Evolutionary conservation across 2,329 filamentous ascomycete genomes (phyloP), one percentile per base, ranked within the genome.

Genomic region (Aspergillus piperis): DNA sequence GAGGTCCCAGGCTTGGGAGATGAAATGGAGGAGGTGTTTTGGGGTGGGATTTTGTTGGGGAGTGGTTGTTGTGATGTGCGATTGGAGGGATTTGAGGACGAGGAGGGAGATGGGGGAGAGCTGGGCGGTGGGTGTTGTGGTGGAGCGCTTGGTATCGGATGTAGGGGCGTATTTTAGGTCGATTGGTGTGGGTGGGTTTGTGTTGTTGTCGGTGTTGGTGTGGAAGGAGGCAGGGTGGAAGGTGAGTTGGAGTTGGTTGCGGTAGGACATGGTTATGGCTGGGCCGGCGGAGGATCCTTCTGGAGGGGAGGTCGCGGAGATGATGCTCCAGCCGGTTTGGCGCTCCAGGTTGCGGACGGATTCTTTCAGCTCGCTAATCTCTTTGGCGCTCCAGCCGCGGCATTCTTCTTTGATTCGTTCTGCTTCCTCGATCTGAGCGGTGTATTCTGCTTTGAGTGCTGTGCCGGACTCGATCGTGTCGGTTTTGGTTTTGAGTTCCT

Each of bases 401-500:
- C 90, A 96, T 70, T 96, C 90, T 73, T 97, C 92, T 63, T 90
- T 86, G 25, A 96, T 82, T 64, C 87, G 88, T 74, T 97, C 92
- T 0, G 93, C 91, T 69, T 92, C 88, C 60, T 86, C 84, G 60
- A 96, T 97, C 51, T 95, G 90, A 27, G 86, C 83, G 30, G 89
- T 70, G 66, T 85, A 92, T 67, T 87, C 83, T 57, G 86, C 77
- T 73, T 94, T 96, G 69, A 86, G 84, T 60, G 87, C 82, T 7
- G 83, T 81, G 49, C 89, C 82, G 1, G 84, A 80, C 61, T 86
- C 84, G 17, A 94, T 86, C 8, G 82, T 81, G 1, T 81, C 75
- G 62, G 90, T 88, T 36, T 90, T 90, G 48, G 88, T 86, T 55
- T 86, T 80, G 8, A 92, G 79, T 66, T 95, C 83, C 48, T 81